Evolutionary conservation across 2,329 filamentous ascomycete genomes (phyloP).

Genomic region (Rhynchosporium secalis): DNA sequence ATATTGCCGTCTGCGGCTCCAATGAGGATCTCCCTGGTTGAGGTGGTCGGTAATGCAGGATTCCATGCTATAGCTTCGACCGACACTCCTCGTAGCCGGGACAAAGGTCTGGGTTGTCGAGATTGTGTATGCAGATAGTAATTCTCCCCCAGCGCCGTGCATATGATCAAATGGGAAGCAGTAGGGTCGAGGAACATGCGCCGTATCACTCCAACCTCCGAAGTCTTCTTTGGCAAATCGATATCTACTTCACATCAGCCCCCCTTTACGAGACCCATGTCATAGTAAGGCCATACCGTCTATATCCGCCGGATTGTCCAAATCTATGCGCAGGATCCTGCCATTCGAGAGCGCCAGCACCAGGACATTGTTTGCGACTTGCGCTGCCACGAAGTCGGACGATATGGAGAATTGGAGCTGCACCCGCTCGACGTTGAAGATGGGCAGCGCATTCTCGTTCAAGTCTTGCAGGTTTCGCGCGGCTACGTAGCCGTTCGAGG

Average conservation of each 20-base stretch:
- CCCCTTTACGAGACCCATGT: background rate
- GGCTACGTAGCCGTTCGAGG: slow-evolving; percentile 70
- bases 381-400: slow-evolving; percentile 92
- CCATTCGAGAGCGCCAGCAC: slow-evolving; percentile 89
- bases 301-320: slow-evolving; percentile 92
- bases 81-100: slow-evolving; percentile 78
- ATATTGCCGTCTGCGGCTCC: slow-evolving; percentile 92
- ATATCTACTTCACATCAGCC: slow-evolving; percentile 65
- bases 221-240: slow-evolving; percentile 89
- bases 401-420: slow-evolving; percentile 93
- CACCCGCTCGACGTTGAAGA: slow-evolving; percentile 92
- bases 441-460: slow-evolving; percentile 68
- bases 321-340: slow-evolving; percentile 88
- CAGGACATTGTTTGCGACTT: slow-evolving; percentile 96
- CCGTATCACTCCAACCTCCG: slow-evolving; percentile 87
- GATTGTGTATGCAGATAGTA: slow-evolving; percentile 98
- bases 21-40: slow-evolving; percentile 89
- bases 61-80: slow-evolving; percentile 96
- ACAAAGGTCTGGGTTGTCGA: slow-evolving; percentile 78
- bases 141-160: slow-evolving; percentile 89
- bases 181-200: slow-evolving; percentile 98
- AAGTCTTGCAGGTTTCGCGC: slow-evolving; percentile 60
- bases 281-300: slow-evolving; percentile 59
- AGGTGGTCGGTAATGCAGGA: slow-evolving; percentile 86
- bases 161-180: slow-evolving; percentile 89